Percentiles rank a stretch among this genome's conserved stretches.
These are phyloP conservation scores for Epichloe uncinata DNA, from an alignment of 2,329 filamentous ascomycete species.

Conservation along the genomic window DNA sequence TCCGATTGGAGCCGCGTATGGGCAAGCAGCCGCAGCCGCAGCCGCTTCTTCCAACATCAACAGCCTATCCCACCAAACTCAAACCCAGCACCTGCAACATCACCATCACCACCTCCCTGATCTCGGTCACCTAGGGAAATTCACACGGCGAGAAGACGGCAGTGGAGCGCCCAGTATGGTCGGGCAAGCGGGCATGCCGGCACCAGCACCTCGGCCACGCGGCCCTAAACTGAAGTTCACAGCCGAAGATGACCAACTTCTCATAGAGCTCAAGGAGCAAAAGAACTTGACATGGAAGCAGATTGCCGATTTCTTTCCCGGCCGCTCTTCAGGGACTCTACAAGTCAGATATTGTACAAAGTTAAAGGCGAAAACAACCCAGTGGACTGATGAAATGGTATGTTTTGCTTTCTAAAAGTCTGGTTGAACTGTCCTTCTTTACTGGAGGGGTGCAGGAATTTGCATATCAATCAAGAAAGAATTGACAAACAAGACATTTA, in stretches of 20 bases:
- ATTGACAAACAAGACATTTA: background rate
- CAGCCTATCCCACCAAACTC: conserved; percentile 1
- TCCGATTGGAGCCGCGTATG: conserved; percentile 38
- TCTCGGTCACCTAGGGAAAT: conserved; percentile 54
- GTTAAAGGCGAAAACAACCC: conserved; percentile 81
- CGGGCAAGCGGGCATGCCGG: conserved; percentile 75
- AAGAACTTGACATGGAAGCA: conserved; percentile 95
- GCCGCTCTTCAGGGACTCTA: conserved; percentile 75
- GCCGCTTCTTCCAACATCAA: conserved; percentile 9
- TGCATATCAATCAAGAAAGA: too few species aligned
- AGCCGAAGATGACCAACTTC: conserved; percentile 73
- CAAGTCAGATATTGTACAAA: conserved; percentile 95
- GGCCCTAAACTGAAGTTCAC: conserved; percentile 92
- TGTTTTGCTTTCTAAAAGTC: conserved; percentile 17
- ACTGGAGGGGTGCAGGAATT: too few species aligned
- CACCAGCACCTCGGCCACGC: conserved; percentile 64
- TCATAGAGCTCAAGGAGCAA: conserved; percentile 87
- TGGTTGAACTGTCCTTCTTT: background rate
- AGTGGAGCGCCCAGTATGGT: conserved; percentile 70
- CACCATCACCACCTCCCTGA: conserved; percentile 76
- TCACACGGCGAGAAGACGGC: conserved; percentile 47
- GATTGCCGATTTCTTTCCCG: conserved; percentile 92
- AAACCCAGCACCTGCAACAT: conserved; percentile 39
- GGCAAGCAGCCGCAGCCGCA: conserved; percentile 26
- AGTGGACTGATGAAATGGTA: conserved; percentile 92